Evolutionary conservation across 768 basidiomycete genomes (phyloP), one percentile per base, ranked within the genome.

Genomic region (Suillus brevipes): DNA sequence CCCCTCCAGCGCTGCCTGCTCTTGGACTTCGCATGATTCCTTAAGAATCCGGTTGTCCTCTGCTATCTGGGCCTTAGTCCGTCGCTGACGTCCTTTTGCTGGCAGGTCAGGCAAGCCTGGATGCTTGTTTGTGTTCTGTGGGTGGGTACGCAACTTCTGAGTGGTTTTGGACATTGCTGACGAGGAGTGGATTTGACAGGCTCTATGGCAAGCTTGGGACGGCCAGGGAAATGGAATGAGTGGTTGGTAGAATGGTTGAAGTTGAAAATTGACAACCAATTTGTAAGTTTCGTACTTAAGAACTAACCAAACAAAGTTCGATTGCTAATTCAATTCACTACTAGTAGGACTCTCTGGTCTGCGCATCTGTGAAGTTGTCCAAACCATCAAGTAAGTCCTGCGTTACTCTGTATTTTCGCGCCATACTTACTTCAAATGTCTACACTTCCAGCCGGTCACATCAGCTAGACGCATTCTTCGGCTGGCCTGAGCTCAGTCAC

Each of bases 61-160:
- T 28, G 59, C 64, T 43, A 66, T 66, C 59, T 68, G 31, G 16
- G 57, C 65, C 62, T 66, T 64, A 52, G 65, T 61, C 38, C 52
- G 5, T 53, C 31, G 42, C 16, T 66, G 63, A 42, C 16, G 28
- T 58, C 52, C 43, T n/a, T 57, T 6, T 25, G 13, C 49, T 25
- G 23, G 49, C n/a, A 63, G 34, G 42, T 63, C n/a, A 37, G 63
- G 60, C 3, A 60, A 13, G 16, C 62, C 67, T n/a, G 67, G 67
- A 12, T 59, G 65, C 20, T 62, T 55, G n/a, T 37, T 52, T 3
- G 36, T 25, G 14, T 68, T 68, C 37, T 57, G 42, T 9, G 52
- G n/a, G 18, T 37, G 31, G 14, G 62, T 64, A 34, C 25, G 40
- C 9, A 4, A 52, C 16, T 4, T 14, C 49, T 50, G 13, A 37